Conservation (phyloP, 495 filamentous ascomycete genomes). For the Penicillium malachiteum region DNA sequence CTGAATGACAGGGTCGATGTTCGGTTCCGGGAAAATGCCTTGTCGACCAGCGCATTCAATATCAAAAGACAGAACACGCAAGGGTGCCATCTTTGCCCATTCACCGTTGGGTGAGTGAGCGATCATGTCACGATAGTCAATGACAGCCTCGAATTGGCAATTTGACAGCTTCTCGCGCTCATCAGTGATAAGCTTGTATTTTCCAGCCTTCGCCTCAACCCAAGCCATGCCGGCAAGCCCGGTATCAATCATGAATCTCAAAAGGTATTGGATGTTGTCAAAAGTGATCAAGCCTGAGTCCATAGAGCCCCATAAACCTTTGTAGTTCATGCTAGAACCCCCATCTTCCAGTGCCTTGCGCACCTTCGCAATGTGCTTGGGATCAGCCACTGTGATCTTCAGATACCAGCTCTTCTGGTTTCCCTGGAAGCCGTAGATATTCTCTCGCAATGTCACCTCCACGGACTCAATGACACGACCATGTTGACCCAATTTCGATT, state of each 20-base stretch:
- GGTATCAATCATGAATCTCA: slow-evolving; percentile 97
- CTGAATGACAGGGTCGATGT: slow-evolving; percentile 92
- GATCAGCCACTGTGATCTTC: slow-evolving; percentile 88
- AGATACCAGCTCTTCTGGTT: slow-evolving; percentile 89
- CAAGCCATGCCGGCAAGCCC: slow-evolving; percentile 94
- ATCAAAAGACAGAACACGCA: slow-evolving; percentile 93
- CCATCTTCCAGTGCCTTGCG: slow-evolving; percentile 69
- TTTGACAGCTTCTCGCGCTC: slow-evolving; percentile 69
- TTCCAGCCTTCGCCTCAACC: slow-evolving; percentile 78
- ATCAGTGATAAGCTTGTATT: slow-evolving; percentile 64
- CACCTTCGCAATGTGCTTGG: slow-evolving; percentile 72
- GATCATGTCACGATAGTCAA: slow-evolving; percentile 79
- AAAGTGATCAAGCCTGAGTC: slow-evolving; percentile 79
- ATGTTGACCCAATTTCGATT: slow-evolving; percentile 64
- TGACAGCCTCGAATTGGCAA: slow-evolving; percentile 89
- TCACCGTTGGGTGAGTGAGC: slow-evolving; percentile 88
- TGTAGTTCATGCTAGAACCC: slow-evolving; percentile 71
- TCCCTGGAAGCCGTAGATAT: slow-evolving; percentile 88
- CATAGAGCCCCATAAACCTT: slow-evolving; percentile 75
- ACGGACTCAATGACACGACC: slow-evolving; percentile 66
- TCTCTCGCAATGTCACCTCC: slow-evolving; percentile 76
- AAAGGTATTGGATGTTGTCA: slow-evolving; percentile 90
- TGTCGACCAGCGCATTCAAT: slow-evolving; percentile 98
- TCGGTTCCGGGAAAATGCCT: slow-evolving; percentile 92
- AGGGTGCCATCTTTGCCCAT: slow-evolving; percentile 97